Base-by-base conservation (phyloP, 257 asterid species). In the Galeopsis tetrahit region DNA sequence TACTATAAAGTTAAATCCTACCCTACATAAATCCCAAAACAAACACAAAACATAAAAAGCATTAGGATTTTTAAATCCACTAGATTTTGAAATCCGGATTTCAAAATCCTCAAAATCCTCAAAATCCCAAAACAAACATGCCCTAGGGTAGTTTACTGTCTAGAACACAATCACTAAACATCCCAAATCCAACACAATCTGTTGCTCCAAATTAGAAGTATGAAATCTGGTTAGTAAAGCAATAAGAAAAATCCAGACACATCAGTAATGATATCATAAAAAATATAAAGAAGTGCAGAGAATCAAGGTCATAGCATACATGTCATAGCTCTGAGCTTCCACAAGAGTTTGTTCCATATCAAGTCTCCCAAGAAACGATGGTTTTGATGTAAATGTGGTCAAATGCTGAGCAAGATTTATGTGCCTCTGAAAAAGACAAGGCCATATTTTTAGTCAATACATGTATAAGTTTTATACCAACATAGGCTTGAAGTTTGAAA, bases 361-460 rank as follows among this genome's bases (percentile, higher is more conserved):
- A 73, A 95, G 99, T 73, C 82, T 88, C 79, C 83, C 93, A 63
- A 79, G 95, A 81, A 95, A 95, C 63, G 89, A 83, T 33, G 96
- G 89, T 83, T 90, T 90, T 62, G 99, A 87, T 63, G 99, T 92
- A 79, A 87, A 83, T 21, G 89, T 82, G 71, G 95, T 76, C 87
- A 95, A 85, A 80, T 95, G 97, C 81, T 92, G 97, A 70, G 97
- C 98, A 82, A 95, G 98, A 87, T 92, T 87, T 59, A 92, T 88
- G 89, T 92, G 98, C 84, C 99, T 90, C 99, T 95, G 92, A 65
- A 80, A 80, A 80, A 46, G 73, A 84, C 69, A 82, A 70, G 38
- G 64, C 62, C 40, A 67, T 2, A 34, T 69, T 67, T 8, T 82
- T 65, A 83, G 84, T 33, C 10, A 75, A 57, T 36, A 55, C 61